phyloP scores from a whole-genome alignment of 805 yeast species.

The Saturnispora serradocipensis region DNA sequence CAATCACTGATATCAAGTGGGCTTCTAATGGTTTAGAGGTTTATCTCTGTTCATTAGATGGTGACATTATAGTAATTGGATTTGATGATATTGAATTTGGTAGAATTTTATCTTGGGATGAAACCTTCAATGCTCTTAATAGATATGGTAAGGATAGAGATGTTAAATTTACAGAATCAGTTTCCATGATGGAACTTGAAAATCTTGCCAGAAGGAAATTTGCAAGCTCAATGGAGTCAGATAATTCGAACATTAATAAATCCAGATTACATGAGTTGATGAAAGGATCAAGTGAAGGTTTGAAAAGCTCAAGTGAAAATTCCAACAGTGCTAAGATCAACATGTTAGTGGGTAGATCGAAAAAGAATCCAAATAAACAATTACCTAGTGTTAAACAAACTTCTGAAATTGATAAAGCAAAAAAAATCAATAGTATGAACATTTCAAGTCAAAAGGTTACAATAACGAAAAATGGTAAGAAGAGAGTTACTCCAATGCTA shows the following conservation, averaged over 20 bases:
- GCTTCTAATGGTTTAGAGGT: constrained; percentile 66
- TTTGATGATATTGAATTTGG: constrained; percentile 66
- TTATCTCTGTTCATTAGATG: constrained; percentile 78
- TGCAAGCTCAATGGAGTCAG: constrained; percentile 1
- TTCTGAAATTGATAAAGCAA: neutral
- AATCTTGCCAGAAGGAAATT: constrained; percentile 37
- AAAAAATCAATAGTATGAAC: constrained; percentile 12
- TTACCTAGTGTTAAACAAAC: constrained; percentile 6
- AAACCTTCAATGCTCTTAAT: constrained; percentile 59
- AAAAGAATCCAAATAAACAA: constrained; percentile 24
- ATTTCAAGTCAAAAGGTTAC: constrained; percentile 39
- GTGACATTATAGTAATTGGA: constrained; percentile 57
- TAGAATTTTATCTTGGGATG: constrained; percentile 47
- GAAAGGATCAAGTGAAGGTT: constrained; percentile 20
- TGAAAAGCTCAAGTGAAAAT: neutral
- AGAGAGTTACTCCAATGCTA: constrained; percentile 63
- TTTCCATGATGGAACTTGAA: constrained; percentile 67
- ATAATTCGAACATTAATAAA: neutral
- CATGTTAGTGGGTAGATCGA: constrained; percentile 24
- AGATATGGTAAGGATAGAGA: constrained; percentile 87
- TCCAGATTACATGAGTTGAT: constrained; percentile 34
- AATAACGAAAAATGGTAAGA: constrained; percentile 66
- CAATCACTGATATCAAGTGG: constrained; percentile 90
- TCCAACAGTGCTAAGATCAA: constrained; percentile 14
- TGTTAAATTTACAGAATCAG: constrained; percentile 78